These are phyloP conservation scores for Saraca asoca DNA, from an alignment of 331 rosid species.

Conservation along the genomic window DNA sequence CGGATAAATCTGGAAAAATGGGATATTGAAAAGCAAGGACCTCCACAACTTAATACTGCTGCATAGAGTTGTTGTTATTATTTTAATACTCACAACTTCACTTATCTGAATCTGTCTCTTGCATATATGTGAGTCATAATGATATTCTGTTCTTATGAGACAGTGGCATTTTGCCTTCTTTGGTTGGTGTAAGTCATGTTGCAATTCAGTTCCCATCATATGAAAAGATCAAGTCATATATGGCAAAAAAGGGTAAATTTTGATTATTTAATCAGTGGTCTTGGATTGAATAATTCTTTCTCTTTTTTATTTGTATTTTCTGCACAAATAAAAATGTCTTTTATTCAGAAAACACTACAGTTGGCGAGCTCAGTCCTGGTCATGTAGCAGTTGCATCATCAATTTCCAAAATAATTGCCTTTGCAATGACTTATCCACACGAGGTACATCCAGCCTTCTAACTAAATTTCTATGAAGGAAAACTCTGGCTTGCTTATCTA, in stretches of 20 bases:
- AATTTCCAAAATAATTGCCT: conserved; percentile 75
- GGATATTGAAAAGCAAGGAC: no score
- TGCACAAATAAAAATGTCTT: conserved; percentile 33
- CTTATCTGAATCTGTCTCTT: conserved; percentile 12
- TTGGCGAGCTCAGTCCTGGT: conserved; percentile 69
- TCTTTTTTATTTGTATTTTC: not conserved
- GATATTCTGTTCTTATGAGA: conserved; percentile 37
- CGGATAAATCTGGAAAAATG: conserved; percentile 5
- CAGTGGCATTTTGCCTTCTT: conserved; percentile 93
- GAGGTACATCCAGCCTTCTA: conserved; percentile 54
- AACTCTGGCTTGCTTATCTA: not conserved
- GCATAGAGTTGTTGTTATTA: no score
- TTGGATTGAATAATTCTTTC: not conserved
- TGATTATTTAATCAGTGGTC: conserved; percentile 18
- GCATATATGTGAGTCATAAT: conserved; percentile 14
- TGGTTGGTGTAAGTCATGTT: conserved; percentile 94
- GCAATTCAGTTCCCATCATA: conserved; percentile 40
- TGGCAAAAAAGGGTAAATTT: conserved; percentile 72
- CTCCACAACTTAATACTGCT: no score
- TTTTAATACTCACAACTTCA: not conserved
- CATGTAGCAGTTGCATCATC: conserved; percentile 78
- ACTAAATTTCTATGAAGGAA: not conserved
- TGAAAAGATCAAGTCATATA: conserved; percentile 71
- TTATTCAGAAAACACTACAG: conserved; percentile 69
- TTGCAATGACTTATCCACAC: conserved; percentile 82